Base-by-base conservation (phyloP, 768 basidiomycete genomes). In the Cyclocybe aegerita region DNA sequence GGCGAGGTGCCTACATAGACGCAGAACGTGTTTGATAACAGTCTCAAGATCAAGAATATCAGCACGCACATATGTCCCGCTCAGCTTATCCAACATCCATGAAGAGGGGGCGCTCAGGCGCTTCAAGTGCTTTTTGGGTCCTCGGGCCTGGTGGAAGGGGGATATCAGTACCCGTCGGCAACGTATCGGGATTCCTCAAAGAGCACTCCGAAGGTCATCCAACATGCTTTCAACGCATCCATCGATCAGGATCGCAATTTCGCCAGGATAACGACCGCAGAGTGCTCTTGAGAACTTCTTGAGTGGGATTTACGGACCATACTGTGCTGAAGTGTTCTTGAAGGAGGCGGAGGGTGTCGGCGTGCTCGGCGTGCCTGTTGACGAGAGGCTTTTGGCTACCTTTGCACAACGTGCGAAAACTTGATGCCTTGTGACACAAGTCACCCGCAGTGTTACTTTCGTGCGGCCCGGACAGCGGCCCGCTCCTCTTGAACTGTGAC, bases 31-130 rank as follows among this genome's bases (percentile, higher is more conserved):
- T 42, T 63, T 42, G 37, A 57, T 30, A 47, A 49, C 47, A 47
- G 17, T 38, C 15, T 29, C 49, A 43, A 48, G 3, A 32, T 38
- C 12, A 31, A 43, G 42, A 10, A 35, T 36, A 39, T 34, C 39
- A 33, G 55, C 72, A 63, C 89, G 70, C 73, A 93, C 93, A 64
- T 92, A 96, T 60, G 93, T 93, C 53, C 93, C 93, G 74, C 90
- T 86, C 65, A 99, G 75, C 79, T 99, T 99, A 82, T 98, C 93
- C 57, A 99, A 83, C 95, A 99, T 98, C 97, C 97, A 99, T 78
- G 93, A 89, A 41, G 93, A 96, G 57, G 97, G 97, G 55, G 97
- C 97, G 60, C 87, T 86, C 53, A 98, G 84, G 67, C 96, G 90
- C 83, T 98, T 98, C 79, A 98, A 83, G 70, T 98, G 95, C 77